Percentiles rank a stretch among this genome's conserved stretches.
These are phyloP conservation scores for Graphilbum fragrans DNA, from an alignment of 2,329 filamentous ascomycete species.

Conservation along the genomic window DNA sequence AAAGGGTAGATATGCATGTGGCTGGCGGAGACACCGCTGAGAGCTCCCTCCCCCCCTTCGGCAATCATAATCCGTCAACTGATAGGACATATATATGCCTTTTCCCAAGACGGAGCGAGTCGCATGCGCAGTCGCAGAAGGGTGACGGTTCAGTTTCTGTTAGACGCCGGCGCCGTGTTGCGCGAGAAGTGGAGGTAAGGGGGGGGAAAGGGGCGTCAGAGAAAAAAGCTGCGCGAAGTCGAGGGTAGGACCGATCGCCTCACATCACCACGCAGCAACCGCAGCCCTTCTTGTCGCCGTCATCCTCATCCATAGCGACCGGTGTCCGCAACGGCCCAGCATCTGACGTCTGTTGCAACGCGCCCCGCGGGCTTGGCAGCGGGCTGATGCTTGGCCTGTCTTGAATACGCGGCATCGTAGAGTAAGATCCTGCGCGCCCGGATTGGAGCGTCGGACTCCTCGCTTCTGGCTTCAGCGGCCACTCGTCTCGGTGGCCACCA, in stretches of 20 bases:
- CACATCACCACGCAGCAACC: constrained; percentile 69
- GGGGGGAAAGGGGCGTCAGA: too few species aligned
- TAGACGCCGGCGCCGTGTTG: too few species aligned
- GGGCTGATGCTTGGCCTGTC: constrained; percentile 28
- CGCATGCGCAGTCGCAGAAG: too few species aligned
- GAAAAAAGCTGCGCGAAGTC: too few species aligned
- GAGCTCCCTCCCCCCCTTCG: too few species aligned
- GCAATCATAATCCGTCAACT: too few species aligned
- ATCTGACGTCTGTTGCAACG: constrained; percentile 27
- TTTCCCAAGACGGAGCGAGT: too few species aligned
- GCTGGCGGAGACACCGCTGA: background rate
- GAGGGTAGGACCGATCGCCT: too few species aligned
- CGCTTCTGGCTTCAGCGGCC: constrained; percentile 42
- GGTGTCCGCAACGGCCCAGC: constrained; percentile 36
- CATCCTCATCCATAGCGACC: constrained; percentile 36
- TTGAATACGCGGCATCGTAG: constrained; percentile 50
- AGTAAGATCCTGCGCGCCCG: constrained; percentile 39
- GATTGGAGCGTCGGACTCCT: constrained; percentile 35
- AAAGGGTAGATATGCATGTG: background rate
- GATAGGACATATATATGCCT: too few species aligned
- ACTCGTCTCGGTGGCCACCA: constrained; percentile 18
- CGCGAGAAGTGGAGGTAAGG: too few species aligned
- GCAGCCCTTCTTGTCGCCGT: constrained; percentile 41
- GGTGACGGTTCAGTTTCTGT: too few species aligned
- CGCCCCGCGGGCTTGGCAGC: constrained; percentile 32